These are phyloP conservation scores for Russula sp. DNA, from an alignment of 768 basidiomycete genomes.

Conservation along the genomic window DNA sequence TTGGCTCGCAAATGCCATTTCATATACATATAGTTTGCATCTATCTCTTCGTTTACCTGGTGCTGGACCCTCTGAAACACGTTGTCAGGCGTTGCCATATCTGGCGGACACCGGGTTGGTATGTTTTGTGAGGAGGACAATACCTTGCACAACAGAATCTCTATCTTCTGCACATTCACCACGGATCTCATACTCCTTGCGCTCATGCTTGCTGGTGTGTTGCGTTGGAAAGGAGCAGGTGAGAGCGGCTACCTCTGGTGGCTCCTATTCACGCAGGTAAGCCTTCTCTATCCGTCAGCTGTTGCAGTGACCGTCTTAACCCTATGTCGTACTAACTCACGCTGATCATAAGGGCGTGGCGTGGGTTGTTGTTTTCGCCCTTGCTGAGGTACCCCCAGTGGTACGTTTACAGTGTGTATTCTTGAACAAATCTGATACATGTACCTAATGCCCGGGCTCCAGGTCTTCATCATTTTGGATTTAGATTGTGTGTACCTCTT, in stretches of 20 bases:
- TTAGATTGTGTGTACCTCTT: background rate
- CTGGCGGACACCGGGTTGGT: background rate
- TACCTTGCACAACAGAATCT: background rate
- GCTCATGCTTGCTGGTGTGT: constrained; percentile 2
- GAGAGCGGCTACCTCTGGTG: background rate
- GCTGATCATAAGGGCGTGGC: background rate
- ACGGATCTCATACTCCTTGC: background rate
- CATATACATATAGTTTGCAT: background rate
- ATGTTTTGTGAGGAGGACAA: background rate
- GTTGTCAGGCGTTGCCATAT: background rate
- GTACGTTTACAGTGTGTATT: background rate
- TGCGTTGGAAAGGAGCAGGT: background rate
- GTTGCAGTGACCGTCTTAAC: background rate
- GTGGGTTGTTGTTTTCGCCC: background rate
- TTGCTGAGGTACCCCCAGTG: background rate
- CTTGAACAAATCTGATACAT: background rate
- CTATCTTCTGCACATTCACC: background rate
- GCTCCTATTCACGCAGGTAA: background rate
- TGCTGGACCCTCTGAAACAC: background rate
- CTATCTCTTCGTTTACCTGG: background rate
- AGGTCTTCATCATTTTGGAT: background rate
- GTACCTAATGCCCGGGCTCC: background rate
- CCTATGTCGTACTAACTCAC: background rate
- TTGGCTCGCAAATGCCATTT: background rate
- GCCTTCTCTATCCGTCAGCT: background rate